Evolutionary conservation across 306 rosid genomes (phyloP), one percentile per base, ranked within the genome.

Genomic region (Dryas alaskensis): DNA sequence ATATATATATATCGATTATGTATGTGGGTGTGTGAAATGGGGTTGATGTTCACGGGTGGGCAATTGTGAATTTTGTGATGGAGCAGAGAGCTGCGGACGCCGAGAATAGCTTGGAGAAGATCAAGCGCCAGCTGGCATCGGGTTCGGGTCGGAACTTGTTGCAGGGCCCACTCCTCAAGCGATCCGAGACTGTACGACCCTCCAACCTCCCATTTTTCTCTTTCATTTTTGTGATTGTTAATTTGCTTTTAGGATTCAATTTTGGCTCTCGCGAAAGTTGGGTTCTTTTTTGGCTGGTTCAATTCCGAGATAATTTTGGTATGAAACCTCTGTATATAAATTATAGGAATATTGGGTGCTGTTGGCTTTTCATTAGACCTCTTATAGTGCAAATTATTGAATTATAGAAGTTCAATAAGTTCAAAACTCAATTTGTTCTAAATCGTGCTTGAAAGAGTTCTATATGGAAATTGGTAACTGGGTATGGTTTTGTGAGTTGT

Each of bases 111-210:
- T 92, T 95, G 86, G 98, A 95, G 84, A 95, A 80, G 97, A 95
- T 95, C 89, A 95, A 95, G 87, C 98, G 97, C 50, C 98, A 95
- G 57, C 77, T 95, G 55, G 92, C 99, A 39, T 90, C 99, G 4
- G 95, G 96, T 71, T 92, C 98, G 46, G 99, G 97, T 59, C 82
- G 92, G 76, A 90, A 82, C 72, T 76, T 92, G 86, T 84, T 95
- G 82, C 99, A 95, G 72, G 99, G 98, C 17, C 98, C 99, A 57
- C 99, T 95, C 78, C 99, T 92, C 63, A 95, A 95, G 89, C 92
- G 97, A 89, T 95, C 99, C 55, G 98, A 95, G 85, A 92, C 98
- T 11, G 99, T 95, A 88, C 70, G 69, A 73, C 73, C 77, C 70
- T 10, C 4, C 40, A 3, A 63, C 64, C 67, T 42, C 58, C 46